Evolutionary conservation across 2,329 filamentous ascomycete species (phyloP), one percentile per base, ranked within the genome.

Genomic region (Calycina marina): DNA sequence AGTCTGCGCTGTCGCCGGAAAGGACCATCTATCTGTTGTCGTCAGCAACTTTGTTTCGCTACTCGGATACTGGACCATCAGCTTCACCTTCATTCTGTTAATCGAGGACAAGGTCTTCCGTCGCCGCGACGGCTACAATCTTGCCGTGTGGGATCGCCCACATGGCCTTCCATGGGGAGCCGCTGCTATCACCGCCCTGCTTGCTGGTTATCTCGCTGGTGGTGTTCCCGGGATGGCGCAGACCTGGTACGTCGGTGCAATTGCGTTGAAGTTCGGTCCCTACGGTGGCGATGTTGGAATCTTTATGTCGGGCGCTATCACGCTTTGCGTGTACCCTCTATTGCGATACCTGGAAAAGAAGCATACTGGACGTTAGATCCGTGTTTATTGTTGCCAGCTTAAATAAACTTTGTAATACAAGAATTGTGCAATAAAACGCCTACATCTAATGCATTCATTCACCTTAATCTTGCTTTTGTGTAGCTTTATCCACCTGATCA

Each of bases 281-380:
- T 46, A 30, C 22, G 49, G 49, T 27, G 49, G 48, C 12, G 49
- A 52, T 36, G 47, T 52, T 2, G 49, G 49, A 4, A 42, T 52
- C 18, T 49, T 43, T 25, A 17, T 51, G 4, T 44, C 40, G 25
- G 40, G 31, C 4, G 42, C 34, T 13, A 41, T 50, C 14, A 51
- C 49, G 1, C 27, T 51, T 6, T 15, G 48, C 12, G 42, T 48
- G 11, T 51, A 52, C 28, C 32, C 41, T 20, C 42, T 42, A 8
- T 39, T 41, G 4, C 39, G 49, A 18, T 50, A 39, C 36, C 48
- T 45, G 25, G 49, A 51, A 33, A 37, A 40, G 13, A 48, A 48
- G 33, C n/a, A 37, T 2, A 49, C 39, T 28, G 43, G 43, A 6
- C 39, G 42, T 27, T 44, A 42, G n/a, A n/a, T n/a, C n/a, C n/a